A percentile compares a stretch with the other conserved stretches of the same genome.
phyloP scores from a whole-genome alignment of 306 rosid genomes.

The Neltuma alba region DNA sequence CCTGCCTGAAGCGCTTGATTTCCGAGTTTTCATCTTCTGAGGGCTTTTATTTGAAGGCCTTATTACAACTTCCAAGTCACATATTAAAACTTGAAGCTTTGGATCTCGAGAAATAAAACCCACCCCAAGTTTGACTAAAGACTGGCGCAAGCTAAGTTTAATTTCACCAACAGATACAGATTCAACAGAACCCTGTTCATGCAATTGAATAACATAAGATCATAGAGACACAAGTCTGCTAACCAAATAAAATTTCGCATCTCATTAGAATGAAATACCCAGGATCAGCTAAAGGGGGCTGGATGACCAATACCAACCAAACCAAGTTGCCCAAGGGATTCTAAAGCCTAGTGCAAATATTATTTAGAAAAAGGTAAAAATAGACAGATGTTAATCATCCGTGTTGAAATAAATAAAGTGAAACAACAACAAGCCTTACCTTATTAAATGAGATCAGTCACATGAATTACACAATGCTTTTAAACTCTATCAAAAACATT shows the following conservation, averaged over 20 bases:
- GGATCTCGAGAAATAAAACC: conserved; percentile 94
- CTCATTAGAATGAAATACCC: too few species aligned
- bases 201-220: conserved; percentile 28
- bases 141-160: conserved; percentile 89
- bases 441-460: background rate
- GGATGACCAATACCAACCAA: conserved; percentile 13
- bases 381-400: background rate
- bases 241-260: too few species aligned
- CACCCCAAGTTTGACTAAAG: conserved; percentile 84
- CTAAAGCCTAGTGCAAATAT: conserved; percentile 25
- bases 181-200: conserved; percentile 87
- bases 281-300: conserved; percentile 12
- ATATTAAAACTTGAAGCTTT: conserved; percentile 88
- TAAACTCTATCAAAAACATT: background rate
- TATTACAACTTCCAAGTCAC: conserved; percentile 87
- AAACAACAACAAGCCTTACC: background rate
- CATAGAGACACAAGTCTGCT: too few species aligned
- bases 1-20: conserved; percentile 76
- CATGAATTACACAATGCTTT: background rate
- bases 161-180: conserved; percentile 95
- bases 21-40: conserved; percentile 58
- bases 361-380: background rate
- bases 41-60: conserved; percentile 78
- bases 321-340: conserved; percentile 17
- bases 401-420: background rate